Base-by-base conservation (phyloP, 1,139 yeast species). In the Candida mesenterica region DNA sequence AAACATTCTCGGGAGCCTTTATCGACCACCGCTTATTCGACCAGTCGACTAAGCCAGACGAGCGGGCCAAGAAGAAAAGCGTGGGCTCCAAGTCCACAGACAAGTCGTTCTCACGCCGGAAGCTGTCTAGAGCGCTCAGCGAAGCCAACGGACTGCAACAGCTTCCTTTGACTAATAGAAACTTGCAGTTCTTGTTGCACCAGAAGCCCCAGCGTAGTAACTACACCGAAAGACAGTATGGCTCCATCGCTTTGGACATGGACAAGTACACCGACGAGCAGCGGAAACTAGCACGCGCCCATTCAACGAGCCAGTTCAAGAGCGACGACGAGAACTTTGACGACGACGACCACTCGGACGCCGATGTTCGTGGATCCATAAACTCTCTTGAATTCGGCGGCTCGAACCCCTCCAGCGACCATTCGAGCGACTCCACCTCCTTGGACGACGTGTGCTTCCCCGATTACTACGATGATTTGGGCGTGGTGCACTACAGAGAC, bases 321-420 rank as follows among this genome's bases (percentile, higher is more conserved):
- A 29, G 31, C 16, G 44, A 33, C 5, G 40, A 31, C 15, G 37
- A 29, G 22, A 12, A 5, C n/a, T n/a, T n/a, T n/a, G 13, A 5
- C 3, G 43, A 34, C 14, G 48, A 39, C n/a, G 38, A 39, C 15
- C 48, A 40, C 13, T 37, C 41, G 8, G 59, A 55, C 24, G 52
- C 31, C 2, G 44, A 47, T 30, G 55, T 47, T 15, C 48, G 50
- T 10, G 38, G 35, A 10, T 53, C 62, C 13, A 42, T 61, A 41
- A 55, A 62, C 45, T 56, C 70, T 44, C 44, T 68, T 48, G 65
- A 73, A 53, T 64, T 70, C 48, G 75, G 75, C 3, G 71, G 67
- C 28, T 82, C 90, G 7, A 82, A 83, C 47, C 94, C 94, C 2
- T 72, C 83, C 1, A 77, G 86, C 12, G 77, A 89, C 39, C 73